Base-by-base conservation (phyloP, 2,329 filamentous ascomycete genomes). In the Sclerotinia borealis region DNA sequence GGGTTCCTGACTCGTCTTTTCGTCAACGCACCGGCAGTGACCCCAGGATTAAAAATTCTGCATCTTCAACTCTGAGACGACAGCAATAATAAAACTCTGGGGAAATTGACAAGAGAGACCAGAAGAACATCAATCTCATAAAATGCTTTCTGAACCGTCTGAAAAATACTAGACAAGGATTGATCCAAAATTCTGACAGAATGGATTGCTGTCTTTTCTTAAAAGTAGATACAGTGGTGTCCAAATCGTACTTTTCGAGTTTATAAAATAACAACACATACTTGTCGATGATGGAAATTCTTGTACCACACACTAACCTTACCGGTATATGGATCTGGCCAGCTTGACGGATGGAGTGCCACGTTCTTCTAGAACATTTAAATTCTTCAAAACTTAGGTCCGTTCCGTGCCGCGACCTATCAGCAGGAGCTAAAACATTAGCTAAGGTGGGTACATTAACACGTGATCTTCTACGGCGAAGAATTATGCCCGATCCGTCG, bases 361-460 rank as follows among this genome's bases (percentile, higher is more conserved):
- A 62, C 59, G 59, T 54, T 45, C 47, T 61, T 41, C 58, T 51
- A 49, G 45, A 37, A 60, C 58, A 61, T 61, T 29, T 60, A 37
- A 51, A n/a, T n/a, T n/a, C n/a, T n/a, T n/a, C 58, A 25, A 60
- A 52, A 19, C 34, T 52, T 60, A 60, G 52, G 34, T 52, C 19
- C 58, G 47, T 34, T 17, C 54, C 39, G 19, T 56, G 11, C 54
- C 39, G 39, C 29, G 27, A 15, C 54, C 54, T 47, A 58, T 58
- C 39, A 34, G 54, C 29, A 34, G 17, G 13, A 22, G 34, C 36
- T 41, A 52, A 51, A 41, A 10, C 25, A 50, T 25, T 31, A 54
- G 34, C n/a, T 25, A n/a, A 9, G 37, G 37, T 29, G 13, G 8
- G 31, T 61, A 36, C 45, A 52, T 61, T n/a, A 25, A 3, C 59